Conservation (phyloP, 139 green algal species). For the Chlorella sp. region DNA sequence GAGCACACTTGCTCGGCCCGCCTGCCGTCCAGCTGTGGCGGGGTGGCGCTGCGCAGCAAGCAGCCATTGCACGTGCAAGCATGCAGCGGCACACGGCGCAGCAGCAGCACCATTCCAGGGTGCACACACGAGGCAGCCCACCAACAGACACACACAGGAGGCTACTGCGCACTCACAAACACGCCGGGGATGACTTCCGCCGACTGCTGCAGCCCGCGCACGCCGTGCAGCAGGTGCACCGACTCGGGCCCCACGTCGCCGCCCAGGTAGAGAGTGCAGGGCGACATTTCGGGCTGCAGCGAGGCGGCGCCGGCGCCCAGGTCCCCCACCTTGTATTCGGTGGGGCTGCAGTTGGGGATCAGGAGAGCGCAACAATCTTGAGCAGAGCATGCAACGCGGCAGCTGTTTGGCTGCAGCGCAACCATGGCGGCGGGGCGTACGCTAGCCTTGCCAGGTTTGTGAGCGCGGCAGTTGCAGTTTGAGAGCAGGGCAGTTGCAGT, state of each 20-base stretch:
- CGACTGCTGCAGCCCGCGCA: conserved; percentile 52
- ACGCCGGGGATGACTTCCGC: conserved; percentile 42
- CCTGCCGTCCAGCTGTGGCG: too few relatives aligned
- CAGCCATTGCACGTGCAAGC: conserved; percentile 5
- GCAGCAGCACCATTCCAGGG: conserved; percentile 19
- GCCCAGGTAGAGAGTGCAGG: conserved; percentile 74
- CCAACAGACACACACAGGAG: background rate
- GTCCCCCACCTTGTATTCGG: conserved; percentile 50
- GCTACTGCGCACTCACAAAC: background rate
- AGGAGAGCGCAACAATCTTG: background rate
- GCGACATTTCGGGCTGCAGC: conserved; percentile 60
- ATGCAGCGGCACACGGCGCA: conserved; percentile 41
- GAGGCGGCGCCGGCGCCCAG: conserved; percentile 38
- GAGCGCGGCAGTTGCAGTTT: background rate
- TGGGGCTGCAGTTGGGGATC: conserved; percentile 44
- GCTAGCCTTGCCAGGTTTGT: background rate
- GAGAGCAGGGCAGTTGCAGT: too few relatives aligned
- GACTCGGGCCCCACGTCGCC: conserved; percentile 77
- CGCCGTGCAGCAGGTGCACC: conserved; percentile 72
- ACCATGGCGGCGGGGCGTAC: background rate
- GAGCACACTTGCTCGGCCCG: too few relatives aligned
- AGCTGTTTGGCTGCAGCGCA: too few relatives aligned
- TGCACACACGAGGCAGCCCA: background rate
- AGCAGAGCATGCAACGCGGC: background rate
- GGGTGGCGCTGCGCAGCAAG: background rate